Base-by-base conservation (phyloP, 2,329 filamentous ascomycete species). In the Verticillium zaregamsianum region DNA sequence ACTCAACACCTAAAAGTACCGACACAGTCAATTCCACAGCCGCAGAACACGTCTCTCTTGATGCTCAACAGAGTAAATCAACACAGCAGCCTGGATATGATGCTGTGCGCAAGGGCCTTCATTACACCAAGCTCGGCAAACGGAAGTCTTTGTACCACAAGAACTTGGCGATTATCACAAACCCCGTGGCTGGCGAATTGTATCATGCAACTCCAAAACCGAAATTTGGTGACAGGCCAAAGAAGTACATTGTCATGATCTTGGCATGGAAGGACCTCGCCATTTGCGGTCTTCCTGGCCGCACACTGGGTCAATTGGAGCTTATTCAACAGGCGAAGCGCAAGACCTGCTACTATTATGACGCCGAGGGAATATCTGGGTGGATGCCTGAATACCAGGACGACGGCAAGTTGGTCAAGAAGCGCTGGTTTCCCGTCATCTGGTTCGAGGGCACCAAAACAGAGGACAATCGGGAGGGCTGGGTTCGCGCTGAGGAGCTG, bases 391-490 rank as follows among this genome's bases (percentile, higher is more conserved):
- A 63, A 2, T 68, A 59, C 25, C 55, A 61, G 11, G 66, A 68
- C 4, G 64, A 60, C 1, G 65, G 63, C 11, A 59, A 57, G 8
- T 37, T 35, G 11, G 64, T 64, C 28, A 32, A 54, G n/a, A 56
- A 63, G 17, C 59, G 66, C 40, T 57, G 62, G 23, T 63, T 66
- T 17, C 66, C 66, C 5, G 61, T 67, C 11, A 40, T 67, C 49
- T 68, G 66, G 61, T 67, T 66, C n/a, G 62, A 66, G 35, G 31
- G 59, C 4, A 60, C 63, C 28, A 61, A 73, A 35, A 37, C 25
- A 23, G 45, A 25, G 45, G 20, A 35, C 23, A 40, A 58, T 17
- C 9, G 28, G 40, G 28, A 52, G 23, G 58, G 58, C n/a, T 59
- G 58, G 58, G 23, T 54, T 17, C 58, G 40, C 5, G 58, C 58